Base-by-base conservation (phyloP, 805 yeast genomes). In the Candida alai region DNA sequence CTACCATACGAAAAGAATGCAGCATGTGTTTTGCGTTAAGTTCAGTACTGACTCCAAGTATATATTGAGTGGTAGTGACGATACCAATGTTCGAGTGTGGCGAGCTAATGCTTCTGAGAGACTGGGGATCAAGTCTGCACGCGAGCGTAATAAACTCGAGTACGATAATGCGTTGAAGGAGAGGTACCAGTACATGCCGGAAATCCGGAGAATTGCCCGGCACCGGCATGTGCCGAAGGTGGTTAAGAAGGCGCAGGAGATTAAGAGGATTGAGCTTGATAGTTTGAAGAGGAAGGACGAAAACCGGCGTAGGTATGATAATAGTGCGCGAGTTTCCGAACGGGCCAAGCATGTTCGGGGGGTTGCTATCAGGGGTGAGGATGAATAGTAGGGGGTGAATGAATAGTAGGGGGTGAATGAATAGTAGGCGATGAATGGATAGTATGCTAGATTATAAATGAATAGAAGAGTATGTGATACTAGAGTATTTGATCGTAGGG, bases 1-100 rank as follows among this genome's bases (percentile, higher is more conserved):
- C 28, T 93, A 93, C 58, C 98, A 93, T 52, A 93, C 98, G 10
- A 88, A 87, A 66, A 76, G 99, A 56, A 93, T 93, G 99, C 99
- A 93, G 65, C 81, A 90, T 40, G 84, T 93, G 8, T 86, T 88
- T 60, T 74, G 84, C 37, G 86, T 82, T 25, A 79, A 80, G 44
- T 94, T 71, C 60, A 76, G 96, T 6, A 87, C 87, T 76, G 99
- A 93, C 60, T 74, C 94, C 36, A 78, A 81, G 52, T 93, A 87
- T 61, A 76, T 93, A 22, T 62, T 89, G 33, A 77, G 87, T 39
- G 98, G 97, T 13, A 85, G 96, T 2, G 98, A 93, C 59, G 99
- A 93, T 58, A 94, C 96, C 46, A 94, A 94, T 59, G 78, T 94
- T 19, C 73, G 99, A 47, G 49, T 94, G 37, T 93, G 99, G 99